phyloP scores from a whole-genome alignment of 225 moss, liverwort and hornwort genomes.

The Sphagnum contortum region DNA sequence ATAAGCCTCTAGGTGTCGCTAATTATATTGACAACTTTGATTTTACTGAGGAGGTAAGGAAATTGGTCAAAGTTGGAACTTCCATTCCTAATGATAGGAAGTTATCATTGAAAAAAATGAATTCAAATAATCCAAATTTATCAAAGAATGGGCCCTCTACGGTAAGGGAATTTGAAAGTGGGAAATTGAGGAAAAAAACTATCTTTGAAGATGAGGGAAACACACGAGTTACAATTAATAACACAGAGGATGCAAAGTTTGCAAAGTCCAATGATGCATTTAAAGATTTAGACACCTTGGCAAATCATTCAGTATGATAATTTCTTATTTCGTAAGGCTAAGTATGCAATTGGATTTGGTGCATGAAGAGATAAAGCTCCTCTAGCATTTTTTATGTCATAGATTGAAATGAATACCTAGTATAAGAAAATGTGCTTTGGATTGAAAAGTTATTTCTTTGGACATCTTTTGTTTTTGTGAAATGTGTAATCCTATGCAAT shows the following conservation, averaged over 20 bases:
- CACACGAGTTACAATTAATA: constrained; percentile 20
- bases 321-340: too few relatives aligned
- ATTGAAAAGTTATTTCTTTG: too few relatives aligned
- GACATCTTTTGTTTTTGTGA: too few relatives aligned
- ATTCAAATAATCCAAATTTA: constrained; percentile 11
- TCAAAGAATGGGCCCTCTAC: constrained; percentile 39
- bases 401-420: too few relatives aligned
- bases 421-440: too few relatives aligned
- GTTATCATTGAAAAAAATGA: constrained; percentile 5
- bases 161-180: constrained; percentile 48
- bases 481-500: too few relatives aligned
- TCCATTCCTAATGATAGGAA: constrained; percentile 7
- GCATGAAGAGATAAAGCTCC: too few relatives aligned
- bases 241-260: constrained; percentile 23
- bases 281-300: constrained; percentile 21
- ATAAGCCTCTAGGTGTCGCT: too few relatives aligned
- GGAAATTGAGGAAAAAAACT: constrained; percentile 75
- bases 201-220: constrained; percentile 59
- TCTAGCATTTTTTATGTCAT: too few relatives aligned
- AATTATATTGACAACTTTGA: constrained; percentile 10
- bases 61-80: constrained; percentile 11
- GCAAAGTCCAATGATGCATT: constrained; percentile 42
- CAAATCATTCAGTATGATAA: background rate
- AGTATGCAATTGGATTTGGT: too few relatives aligned
- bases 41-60: constrained; percentile 12